Evolutionary conservation across 164 flowering plant species (phyloP), one percentile per base, ranked within the genome.

Genomic region (Sedum album): DNA sequence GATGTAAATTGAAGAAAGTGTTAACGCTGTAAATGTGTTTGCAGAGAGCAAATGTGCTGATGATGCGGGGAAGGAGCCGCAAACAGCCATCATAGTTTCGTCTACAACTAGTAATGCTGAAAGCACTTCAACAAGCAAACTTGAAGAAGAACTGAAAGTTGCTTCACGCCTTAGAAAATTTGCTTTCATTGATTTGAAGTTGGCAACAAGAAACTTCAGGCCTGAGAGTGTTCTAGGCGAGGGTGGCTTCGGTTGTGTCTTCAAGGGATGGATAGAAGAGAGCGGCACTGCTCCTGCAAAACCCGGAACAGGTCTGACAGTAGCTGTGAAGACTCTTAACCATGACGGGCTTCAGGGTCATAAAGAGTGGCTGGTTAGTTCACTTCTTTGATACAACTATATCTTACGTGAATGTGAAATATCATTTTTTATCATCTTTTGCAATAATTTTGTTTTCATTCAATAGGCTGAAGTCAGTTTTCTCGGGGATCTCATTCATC

Each of bases 321-420:
- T 92, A 74, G 97, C 97, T 44, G 97, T 92, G 64, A 92, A 92
- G 80, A 92, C 97, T 57, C 88, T 92, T 55, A 92, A 92, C 68
- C 97, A 90, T 72, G 97, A 92, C 81, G 96, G 96, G 33, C 96
- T 92, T 66, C 97, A 92, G 82, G 97, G 97, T 73, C 97, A 92
- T 76, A 92, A 88, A 81, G 97, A 92, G 77, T 92, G 97, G 97
- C 84, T 92, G 94, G 97, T 92, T 72, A 38, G 84, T 23, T 6
- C 33, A 57, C 41, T 72, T 60, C 36, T 55, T 65, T 49, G 31
- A 31, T n/a, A 18, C 30, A 72, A 21, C 55, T 31, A 4, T 41
- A 9, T 60, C 1, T 30, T 21, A 26, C 53, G 55, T 15, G 38
- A 23, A 44, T 25, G 36, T 1, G 33, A 55, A 38, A 44, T 23